These are phyloP conservation scores for Tillandsia fasciculata DNA, from an alignment of 176 grass and related monocot genomes.

Conservation along the genomic window DNA sequence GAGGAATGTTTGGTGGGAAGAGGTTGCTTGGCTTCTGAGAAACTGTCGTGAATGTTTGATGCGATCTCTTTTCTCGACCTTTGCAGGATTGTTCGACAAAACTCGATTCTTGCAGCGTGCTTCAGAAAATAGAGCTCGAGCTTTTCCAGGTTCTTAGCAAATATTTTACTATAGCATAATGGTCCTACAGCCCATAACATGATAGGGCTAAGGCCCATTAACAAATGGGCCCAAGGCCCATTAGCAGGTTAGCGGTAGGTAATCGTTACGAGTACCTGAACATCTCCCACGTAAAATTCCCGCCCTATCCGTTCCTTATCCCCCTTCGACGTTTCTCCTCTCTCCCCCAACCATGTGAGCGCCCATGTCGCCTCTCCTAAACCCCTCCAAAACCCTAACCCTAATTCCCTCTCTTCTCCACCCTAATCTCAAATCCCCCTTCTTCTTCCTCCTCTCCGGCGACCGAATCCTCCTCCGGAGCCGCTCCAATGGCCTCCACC, in stretches of 20 bases:
- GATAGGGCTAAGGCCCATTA: too few species aligned
- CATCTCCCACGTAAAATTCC: background rate
- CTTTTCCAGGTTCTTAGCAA: too few species aligned
- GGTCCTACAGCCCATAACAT: too few species aligned
- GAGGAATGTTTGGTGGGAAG: background rate
- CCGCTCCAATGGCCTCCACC: background rate
- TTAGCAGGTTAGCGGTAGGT: too few species aligned
- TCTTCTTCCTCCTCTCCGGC: background rate
- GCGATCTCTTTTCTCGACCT: too few species aligned
- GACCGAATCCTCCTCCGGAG: background rate
- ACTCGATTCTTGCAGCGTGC: too few species aligned
- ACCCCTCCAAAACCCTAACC: slow-evolving; percentile 6
- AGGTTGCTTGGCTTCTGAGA: background rate
- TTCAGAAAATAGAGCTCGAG: too few species aligned
- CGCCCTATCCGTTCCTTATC: background rate
- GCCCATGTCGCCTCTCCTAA: background rate
- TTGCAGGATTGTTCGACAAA: too few species aligned
- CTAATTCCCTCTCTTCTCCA: too few species aligned
- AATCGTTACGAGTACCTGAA: too few species aligned
- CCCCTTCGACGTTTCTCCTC: background rate
- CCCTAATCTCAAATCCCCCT: slow-evolving; percentile 2
- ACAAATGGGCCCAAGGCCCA: too few species aligned
- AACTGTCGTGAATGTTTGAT: background rate
- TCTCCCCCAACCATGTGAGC: background rate
- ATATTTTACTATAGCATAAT: too few species aligned